These are phyloP conservation scores for Epichloe hybrida DNA, from an alignment of 2,329 filamentous ascomycete genomes.

Conservation along the genomic window DNA sequence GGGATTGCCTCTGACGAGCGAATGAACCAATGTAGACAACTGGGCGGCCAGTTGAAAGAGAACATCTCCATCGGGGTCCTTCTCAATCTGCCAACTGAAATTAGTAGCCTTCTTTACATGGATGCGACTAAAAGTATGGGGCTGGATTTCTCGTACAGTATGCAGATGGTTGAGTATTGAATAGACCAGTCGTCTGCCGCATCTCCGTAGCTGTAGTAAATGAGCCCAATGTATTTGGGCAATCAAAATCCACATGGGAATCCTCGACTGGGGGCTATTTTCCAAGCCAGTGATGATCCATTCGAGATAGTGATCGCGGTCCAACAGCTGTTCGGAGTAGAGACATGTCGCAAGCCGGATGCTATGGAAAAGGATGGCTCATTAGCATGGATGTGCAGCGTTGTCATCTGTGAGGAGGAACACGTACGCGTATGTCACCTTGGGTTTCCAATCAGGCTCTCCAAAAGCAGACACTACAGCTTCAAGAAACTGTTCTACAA, in stretches of 20 bases:
- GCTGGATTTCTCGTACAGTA: constrained; percentile 32
- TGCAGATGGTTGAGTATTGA: constrained; percentile 58
- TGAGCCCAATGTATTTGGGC: constrained; percentile 76
- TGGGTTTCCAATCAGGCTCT: constrained; percentile 60
- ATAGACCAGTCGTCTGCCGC: constrained; percentile 61
- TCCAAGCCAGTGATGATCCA: constrained; percentile 74
- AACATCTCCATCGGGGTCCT: constrained; percentile 41
- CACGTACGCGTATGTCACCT: constrained; percentile 71
- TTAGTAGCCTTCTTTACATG: not conserved
- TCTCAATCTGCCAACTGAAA: constrained; percentile 28
- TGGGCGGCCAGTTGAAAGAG: constrained; percentile 49
- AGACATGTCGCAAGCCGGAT: constrained; percentile 69
- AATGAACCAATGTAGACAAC: constrained; percentile 38
- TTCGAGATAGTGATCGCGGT: constrained; percentile 81
- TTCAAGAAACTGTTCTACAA: constrained; percentile 84
- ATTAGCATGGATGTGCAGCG: not conserved
- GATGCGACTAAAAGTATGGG: not conserved
- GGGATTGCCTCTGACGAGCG: constrained; percentile 49
- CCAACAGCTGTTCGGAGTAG: constrained; percentile 72
- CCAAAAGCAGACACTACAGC: constrained; percentile 53
- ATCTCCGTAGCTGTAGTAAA: constrained; percentile 57
- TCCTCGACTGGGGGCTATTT: constrained; percentile 47
- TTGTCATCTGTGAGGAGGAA: not conserved
- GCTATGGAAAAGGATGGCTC: constrained; percentile 26
- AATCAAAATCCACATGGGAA: constrained; percentile 83